These are phyloP conservation scores for Emmonsiellopsis sp. DNA, from an alignment of 2,329 filamentous ascomycete genomes.

Conservation along the genomic window DNA sequence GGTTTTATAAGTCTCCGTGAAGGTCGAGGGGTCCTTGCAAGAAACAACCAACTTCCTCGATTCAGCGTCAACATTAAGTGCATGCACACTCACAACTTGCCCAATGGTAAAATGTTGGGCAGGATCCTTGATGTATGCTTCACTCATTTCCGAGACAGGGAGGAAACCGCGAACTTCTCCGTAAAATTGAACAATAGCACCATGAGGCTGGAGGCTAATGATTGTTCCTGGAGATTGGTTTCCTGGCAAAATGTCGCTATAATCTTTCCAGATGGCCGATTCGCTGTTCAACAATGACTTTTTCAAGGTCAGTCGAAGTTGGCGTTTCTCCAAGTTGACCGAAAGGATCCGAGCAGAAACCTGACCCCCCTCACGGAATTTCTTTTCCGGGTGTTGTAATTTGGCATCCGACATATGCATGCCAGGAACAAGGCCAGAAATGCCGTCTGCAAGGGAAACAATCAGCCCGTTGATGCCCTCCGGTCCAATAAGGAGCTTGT, in stretches of 20 bases:
- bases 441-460: conserved; percentile 73
- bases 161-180: conserved; percentile 75
- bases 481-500: conserved; percentile 71
- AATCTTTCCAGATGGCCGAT: conserved; percentile 65
- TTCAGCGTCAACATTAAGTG: conserved; percentile 68
- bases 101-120: conserved; percentile 80
- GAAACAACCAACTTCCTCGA: conserved; percentile 70
- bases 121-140: conserved; percentile 85
- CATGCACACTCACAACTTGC: conserved; percentile 83
- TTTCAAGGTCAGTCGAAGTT: conserved; percentile 82
- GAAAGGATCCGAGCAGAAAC: conserved; percentile 82
- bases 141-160: conserved; percentile 94
- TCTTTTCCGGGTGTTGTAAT: conserved; percentile 88
- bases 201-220: conserved; percentile 65
- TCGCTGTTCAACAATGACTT: conserved; percentile 92
- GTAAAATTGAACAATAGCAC: conserved; percentile 90
- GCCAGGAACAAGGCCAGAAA: conserved; percentile 80
- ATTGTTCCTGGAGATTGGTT: conserved; percentile 79
- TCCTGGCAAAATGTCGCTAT: conserved; percentile 62
- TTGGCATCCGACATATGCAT: conserved; percentile 81
- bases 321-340: conserved; percentile 62
- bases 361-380: conserved; percentile 77
- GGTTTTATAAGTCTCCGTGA: conserved; percentile 64
- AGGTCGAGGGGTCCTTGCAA: conserved; percentile 78
- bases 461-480: conserved; percentile 74